Percentiles rank a stretch among this genome's conserved stretches.
Conservation (phyloP, 23 red algal species). For the Agarophyton chilense region DNA sequence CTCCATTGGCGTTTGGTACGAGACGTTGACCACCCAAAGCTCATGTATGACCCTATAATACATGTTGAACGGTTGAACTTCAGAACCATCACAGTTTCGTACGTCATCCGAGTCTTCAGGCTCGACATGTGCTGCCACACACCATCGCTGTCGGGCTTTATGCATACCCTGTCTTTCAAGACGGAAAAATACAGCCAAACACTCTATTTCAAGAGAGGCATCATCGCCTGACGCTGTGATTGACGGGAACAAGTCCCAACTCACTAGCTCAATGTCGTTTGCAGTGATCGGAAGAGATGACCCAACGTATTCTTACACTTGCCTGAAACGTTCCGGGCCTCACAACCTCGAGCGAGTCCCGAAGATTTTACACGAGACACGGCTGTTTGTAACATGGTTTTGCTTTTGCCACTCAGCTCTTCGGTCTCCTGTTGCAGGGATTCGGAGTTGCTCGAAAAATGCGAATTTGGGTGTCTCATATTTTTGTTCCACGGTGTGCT, state of each 20-base stretch:
- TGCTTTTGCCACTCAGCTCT: neutral
- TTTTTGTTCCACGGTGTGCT: too few relatives aligned
- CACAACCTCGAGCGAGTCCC: too few relatives aligned
- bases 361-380: too few relatives aligned
- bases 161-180: neutral
- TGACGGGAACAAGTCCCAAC: too few relatives aligned
- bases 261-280: too few relatives aligned
- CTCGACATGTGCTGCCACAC: neutral
- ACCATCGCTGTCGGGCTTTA: neutral
- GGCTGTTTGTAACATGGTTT: too few relatives aligned
- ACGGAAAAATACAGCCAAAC: neutral
- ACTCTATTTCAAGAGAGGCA: neutral
- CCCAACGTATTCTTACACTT: too few relatives aligned
- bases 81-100: neutral
- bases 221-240: neutral
- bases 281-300: too few relatives aligned
- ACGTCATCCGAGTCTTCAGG: neutral
- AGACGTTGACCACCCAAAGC: neutral
- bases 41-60: neutral
- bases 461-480: neutral
- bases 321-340: too few relatives aligned
- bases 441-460: too few relatives aligned
- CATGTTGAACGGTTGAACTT: neutral
- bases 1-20: too few relatives aligned
- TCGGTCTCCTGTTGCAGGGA: too few relatives aligned